Conservation (phyloP, 345 rosid species). For the Syzygium jambos region DNA sequence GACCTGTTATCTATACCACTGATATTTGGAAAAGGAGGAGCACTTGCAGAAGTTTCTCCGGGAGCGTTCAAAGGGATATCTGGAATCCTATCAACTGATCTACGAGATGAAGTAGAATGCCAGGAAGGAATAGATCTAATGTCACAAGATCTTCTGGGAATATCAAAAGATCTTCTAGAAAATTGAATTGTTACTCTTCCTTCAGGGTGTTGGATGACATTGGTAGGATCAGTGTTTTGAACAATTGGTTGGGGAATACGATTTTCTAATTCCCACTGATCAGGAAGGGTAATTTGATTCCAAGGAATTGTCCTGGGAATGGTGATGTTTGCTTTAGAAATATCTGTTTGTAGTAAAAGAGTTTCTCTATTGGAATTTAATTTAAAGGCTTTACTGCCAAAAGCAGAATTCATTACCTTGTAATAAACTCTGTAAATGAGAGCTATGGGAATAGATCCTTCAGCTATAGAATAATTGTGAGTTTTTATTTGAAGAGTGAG, state of each 20-base stretch:
- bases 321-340: neutral
- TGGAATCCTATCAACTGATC: too few relatives aligned
- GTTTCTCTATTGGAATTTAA: neutral
- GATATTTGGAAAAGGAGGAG: neutral
- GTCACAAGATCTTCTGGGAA: neutral
- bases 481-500: neutral
- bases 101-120: too few relatives aligned
- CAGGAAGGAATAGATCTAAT: neutral
- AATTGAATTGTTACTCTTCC: neutral
- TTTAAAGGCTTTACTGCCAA: neutral
- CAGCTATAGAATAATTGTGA: neutral
- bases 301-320: neutral
- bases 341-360: neutral
- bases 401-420: neutral
- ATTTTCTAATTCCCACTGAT: neutral
- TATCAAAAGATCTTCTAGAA: neutral
- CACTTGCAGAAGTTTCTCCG: too few relatives aligned
- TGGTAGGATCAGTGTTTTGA: neutral
- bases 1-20: neutral
- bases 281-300: neutral
- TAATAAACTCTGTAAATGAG: neutral
- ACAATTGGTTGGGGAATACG: neutral
- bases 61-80: too few relatives aligned
- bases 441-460: neutral
- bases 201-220: neutral